Evolutionary conservation across 2,329 filamentous ascomycete genomes (phyloP).

Genomic region (Colletotrichum karsti): DNA sequence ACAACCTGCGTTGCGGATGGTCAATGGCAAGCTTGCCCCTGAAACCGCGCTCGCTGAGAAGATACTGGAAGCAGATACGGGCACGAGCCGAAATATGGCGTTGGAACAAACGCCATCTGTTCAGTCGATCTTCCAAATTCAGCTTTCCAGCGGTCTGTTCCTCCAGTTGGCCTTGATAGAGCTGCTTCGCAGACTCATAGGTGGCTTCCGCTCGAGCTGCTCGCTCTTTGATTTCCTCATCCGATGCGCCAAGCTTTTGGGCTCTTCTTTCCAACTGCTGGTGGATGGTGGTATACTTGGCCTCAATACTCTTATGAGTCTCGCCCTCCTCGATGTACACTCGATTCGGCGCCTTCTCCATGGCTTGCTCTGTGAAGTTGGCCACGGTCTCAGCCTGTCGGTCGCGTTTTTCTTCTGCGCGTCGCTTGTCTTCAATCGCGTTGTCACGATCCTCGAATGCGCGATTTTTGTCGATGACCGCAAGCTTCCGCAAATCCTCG

Average conservation of each 20-base stretch:
- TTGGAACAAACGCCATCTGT: slow-evolving; percentile 84
- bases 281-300: slow-evolving; percentile 62
- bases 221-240: slow-evolving; percentile 69
- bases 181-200: slow-evolving; percentile 47
- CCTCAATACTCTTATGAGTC: slow-evolving; percentile 64
- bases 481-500: slow-evolving; percentile 58
- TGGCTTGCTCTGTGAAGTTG: slow-evolving; percentile 64
- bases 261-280: slow-evolving; percentile 68
- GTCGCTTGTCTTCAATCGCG: slow-evolving; percentile 52
- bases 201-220: slow-evolving; percentile 49
- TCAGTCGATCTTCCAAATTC: slow-evolving; percentile 74
- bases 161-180: slow-evolving; percentile 50
- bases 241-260: slow-evolving; percentile 67
- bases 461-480: slow-evolving; percentile 69
- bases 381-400: slow-evolving; percentile 56
- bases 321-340: slow-evolving; percentile 72
- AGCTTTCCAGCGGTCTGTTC: slow-evolving; percentile 57
- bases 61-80: slow-evolving; percentile 85
- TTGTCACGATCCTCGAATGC: slow-evolving; percentile 61
- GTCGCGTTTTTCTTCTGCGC: slow-evolving; percentile 56
- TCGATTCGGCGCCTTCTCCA: slow-evolving; percentile 59
- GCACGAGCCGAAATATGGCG: slow-evolving; percentile 86
- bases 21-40: slow-evolving; percentile 83
- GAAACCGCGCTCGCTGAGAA: slow-evolving; percentile 90
- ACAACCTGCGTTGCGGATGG: slow-evolving; percentile 77